Conservation (phyloP, 345 rosid genomes). For the Hypericum perforatum region DNA sequence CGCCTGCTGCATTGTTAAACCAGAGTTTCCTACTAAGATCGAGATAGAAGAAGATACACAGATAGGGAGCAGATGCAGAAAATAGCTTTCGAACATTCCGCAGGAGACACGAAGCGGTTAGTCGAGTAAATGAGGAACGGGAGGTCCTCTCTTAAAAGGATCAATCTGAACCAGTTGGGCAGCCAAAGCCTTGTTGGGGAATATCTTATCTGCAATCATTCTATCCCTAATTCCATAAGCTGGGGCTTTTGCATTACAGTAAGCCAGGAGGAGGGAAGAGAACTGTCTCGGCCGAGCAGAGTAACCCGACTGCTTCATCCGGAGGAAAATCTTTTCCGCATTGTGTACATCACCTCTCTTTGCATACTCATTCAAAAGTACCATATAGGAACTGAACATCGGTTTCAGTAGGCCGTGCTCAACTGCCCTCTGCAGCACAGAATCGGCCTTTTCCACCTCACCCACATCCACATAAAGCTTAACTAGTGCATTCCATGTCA, state of each 20-base stretch:
- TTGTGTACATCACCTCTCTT: constrained; percentile 14
- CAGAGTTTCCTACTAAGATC: no score
- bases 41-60: no score
- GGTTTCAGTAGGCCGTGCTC: constrained; percentile 2
- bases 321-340: constrained; percentile 10
- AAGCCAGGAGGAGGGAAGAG: constrained; percentile 11
- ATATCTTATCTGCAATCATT: background rate
- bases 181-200: constrained; percentile 2
- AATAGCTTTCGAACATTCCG: no score
- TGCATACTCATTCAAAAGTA: constrained; percentile 13
- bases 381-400: background rate
- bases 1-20: no score
- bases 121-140: background rate
- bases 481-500: constrained; percentile 9
- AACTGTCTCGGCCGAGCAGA: background rate
- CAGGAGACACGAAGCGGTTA: background rate
- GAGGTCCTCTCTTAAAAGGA: background rate
- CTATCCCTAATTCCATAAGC: constrained; percentile 2
- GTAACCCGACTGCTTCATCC: constrained; percentile 8
- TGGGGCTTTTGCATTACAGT: constrained; percentile 14
- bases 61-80: no score
- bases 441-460: constrained; percentile 14
- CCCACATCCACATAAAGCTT: constrained; percentile 15
- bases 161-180: background rate
- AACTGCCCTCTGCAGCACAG: constrained; percentile 4